These are phyloP conservation scores for Colletotrichum simmondsii DNA, from an alignment of 2,329 filamentous ascomycete genomes.

Conservation along the genomic window DNA sequence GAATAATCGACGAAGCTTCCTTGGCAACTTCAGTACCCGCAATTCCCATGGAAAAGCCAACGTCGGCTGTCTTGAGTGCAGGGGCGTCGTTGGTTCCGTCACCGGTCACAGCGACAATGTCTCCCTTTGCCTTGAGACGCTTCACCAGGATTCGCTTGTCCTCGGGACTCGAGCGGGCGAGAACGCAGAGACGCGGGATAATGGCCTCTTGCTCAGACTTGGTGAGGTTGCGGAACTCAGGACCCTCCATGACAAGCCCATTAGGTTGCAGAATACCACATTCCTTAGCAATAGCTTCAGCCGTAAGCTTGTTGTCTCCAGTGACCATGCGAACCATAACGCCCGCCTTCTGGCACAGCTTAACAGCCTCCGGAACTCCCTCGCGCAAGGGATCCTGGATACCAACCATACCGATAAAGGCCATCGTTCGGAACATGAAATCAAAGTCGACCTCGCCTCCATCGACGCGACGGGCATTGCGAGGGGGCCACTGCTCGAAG, in stretches of 20 bases:
- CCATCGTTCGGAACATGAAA: conserved; percentile 74
- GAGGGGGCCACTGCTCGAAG: conserved; percentile 86
- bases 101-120: conserved; percentile 85
- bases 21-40: conserved; percentile 86
- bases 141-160: conserved; percentile 81
- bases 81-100: conserved; percentile 88
- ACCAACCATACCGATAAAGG: conserved; percentile 76
- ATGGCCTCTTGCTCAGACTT: conserved; percentile 73
- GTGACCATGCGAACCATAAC: conserved; percentile 89
- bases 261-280: conserved; percentile 78
- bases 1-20: conserved; percentile 85
- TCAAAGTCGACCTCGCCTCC: conserved; percentile 73
- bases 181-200: conserved; percentile 76
- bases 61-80: conserved; percentile 82
- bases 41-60: conserved; percentile 89
- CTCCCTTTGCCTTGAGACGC: conserved; percentile 76
- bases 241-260: conserved; percentile 81
- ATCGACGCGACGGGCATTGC: conserved; percentile 63
- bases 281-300: conserved; percentile 81
- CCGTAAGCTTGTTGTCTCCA: conserved; percentile 83
- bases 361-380: conserved; percentile 79
- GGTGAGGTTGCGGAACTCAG: conserved; percentile 79
- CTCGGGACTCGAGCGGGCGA: conserved; percentile 80
- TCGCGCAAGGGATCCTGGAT: conserved; percentile 84
- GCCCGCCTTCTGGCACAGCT: conserved; percentile 78